phyloP scores from a whole-genome alignment of 2,329 filamentous ascomycete species.

The Microsporum audouinii region DNA sequence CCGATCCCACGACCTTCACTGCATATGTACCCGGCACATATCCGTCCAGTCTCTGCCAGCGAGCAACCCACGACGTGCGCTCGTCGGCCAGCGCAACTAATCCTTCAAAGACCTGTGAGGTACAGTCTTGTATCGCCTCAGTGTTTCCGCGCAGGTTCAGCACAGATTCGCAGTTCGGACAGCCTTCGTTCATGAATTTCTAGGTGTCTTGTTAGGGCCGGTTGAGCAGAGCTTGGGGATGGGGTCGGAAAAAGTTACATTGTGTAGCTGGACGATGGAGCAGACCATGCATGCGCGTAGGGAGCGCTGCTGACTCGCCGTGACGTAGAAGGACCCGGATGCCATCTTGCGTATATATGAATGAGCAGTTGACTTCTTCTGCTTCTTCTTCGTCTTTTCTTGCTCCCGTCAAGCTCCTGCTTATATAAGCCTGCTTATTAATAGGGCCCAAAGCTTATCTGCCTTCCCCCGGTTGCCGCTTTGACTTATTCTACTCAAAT shows the following conservation, averaged over 20 bases:
- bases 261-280: constrained; percentile 77
- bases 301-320: constrained; percentile 66
- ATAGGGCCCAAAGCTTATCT: neutral
- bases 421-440: neutral
- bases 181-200: constrained; percentile 79
- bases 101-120: constrained; percentile 90
- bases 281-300: constrained; percentile 98
- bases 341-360: neutral
- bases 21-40: constrained; percentile 89
- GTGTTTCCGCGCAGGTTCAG: constrained; percentile 67
- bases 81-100: constrained; percentile 77
- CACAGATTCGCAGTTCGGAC: constrained; percentile 92
- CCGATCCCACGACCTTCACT: constrained; percentile 79
- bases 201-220: constrained; percentile 27
- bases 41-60: constrained; percentile 82
- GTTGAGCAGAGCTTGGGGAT: constrained; percentile 10
- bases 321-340: constrained; percentile 47
- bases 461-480: neutral
- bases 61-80: constrained; percentile 82
- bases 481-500: neutral
- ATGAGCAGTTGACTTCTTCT: neutral
- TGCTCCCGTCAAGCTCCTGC: too few relatives aligned
- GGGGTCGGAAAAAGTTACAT: constrained; percentile 36
- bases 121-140: constrained; percentile 83
- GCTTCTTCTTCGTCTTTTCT: neutral